These are phyloP conservation scores for Papiliotrema terrestris DNA, from an alignment of 1,284 basidiomycete genomes.

Conservation along the genomic window DNA sequence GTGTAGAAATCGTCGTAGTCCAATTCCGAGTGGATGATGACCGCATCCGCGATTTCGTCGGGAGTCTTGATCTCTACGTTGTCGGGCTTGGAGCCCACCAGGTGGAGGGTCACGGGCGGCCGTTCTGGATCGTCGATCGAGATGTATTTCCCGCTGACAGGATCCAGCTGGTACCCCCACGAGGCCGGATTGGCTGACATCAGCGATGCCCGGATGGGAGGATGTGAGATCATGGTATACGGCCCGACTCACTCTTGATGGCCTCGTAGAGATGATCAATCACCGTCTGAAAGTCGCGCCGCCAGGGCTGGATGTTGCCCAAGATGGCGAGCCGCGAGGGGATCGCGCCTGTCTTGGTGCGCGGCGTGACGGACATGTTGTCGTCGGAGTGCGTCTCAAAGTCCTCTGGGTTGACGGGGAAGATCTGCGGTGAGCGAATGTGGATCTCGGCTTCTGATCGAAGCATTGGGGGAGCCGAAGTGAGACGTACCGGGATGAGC, in stretches of 20 bases:
- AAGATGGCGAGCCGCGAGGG: constrained; percentile 11
- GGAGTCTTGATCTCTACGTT: constrained; percentile 5
- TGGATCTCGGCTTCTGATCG: too few relatives aligned
- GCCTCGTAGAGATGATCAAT: constrained; percentile 8
- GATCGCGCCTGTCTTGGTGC: constrained; percentile 1
- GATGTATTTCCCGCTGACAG: neutral
- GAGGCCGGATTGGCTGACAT: constrained; percentile 5
- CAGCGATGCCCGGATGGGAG: neutral
- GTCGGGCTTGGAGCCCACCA: constrained; percentile 5
- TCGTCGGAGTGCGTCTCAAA: neutral
- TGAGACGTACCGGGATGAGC: constrained; percentile 8
- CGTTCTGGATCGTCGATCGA: constrained; percentile 1
- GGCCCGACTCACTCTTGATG: constrained; percentile 5
- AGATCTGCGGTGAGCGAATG: constrained; percentile 4
- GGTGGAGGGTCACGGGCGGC: constrained; percentile 10
- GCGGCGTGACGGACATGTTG: constrained; percentile 1
- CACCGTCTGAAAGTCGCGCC: constrained; percentile 9
- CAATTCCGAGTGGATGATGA: constrained; percentile 9
- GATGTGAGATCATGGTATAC: too few relatives aligned
- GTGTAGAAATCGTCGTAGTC: constrained; percentile 10
- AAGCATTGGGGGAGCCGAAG: neutral
- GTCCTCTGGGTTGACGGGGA: constrained; percentile 7
- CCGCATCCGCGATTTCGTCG: constrained; percentile 4
- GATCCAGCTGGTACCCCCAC: constrained; percentile 8
- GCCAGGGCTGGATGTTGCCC: constrained; percentile 8